Base-by-base conservation (phyloP, 768 basidiomycete species). In the Suillus clintonianus region DNA sequence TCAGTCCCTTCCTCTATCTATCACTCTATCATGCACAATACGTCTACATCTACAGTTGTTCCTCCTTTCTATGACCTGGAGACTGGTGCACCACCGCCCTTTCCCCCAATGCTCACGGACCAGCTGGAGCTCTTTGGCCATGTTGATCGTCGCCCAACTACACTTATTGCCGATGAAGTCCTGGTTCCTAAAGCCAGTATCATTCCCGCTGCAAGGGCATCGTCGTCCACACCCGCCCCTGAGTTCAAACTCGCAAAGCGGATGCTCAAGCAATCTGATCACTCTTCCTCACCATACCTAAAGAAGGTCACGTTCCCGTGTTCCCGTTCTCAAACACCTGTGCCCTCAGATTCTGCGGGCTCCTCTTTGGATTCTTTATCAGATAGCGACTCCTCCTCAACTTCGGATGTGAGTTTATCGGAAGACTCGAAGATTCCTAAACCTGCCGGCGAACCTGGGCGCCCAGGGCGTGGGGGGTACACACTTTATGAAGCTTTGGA, bases 381-480 rank as follows among this genome's bases (percentile, higher is more conserved):
- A 37, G 56, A 62, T 10, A 22, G 2, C 2, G 64, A 63, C 2
- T 58, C 58, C 45, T 47, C 45, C n/a, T n/a, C n/a, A 17, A 60
- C 57, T 19, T 14, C 32, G 5, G 61, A 42, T 27, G 42, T 4
- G 9, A 45, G 43, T 8, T 30, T 10, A 8, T 62, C 59, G 39
- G 68, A 68, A n/a, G 62, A 57, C 22, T 62, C 59, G 0, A 67
- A 65, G 56, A 75, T 75, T 37, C 62, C 70, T 39, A 76, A 75
- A 42, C 74, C 73, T 5, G 15, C 17, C 5, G 70, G 71, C 0
- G 67, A 75, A 51, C 68, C 64, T 24, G 73, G 71, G 19, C 45
- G 60, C 14, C 70, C 70, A 13, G 67, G 70, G 8, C 42, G 59
- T 4, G 73, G 72, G 15, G 71, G 74, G 0, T 76, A 76, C 43